Percentiles rank a stretch among this genome's conserved stretches.
phyloP scores from a whole-genome alignment of 768 basidiomycete species.

The Tephrocybe sp. region DNA sequence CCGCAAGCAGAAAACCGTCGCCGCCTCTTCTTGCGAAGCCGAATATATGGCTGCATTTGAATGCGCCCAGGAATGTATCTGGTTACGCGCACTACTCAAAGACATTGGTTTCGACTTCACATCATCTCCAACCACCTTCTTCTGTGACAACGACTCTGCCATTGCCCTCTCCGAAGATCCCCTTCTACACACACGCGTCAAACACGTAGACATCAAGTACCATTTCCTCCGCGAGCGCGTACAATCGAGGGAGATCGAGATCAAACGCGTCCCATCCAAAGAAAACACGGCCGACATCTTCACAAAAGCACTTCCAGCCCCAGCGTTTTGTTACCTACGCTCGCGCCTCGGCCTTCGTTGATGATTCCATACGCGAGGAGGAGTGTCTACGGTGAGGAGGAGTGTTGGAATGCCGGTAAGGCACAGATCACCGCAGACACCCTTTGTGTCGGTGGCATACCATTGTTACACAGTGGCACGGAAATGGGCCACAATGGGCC shows the following conservation, averaged over 20 bases:
- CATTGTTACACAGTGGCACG: no score
- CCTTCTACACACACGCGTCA: not conserved
- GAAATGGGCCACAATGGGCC: no score
- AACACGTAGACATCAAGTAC: not conserved
- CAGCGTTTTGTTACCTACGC: not conserved
- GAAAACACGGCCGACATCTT: conserved; percentile 2
- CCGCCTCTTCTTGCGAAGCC: conserved; percentile 29
- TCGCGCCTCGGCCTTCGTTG: not conserved
- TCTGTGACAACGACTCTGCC: conserved; percentile 32
- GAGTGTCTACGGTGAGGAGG: no score
- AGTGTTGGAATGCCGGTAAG: no score
- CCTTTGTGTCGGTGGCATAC: no score
- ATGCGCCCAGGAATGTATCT: not conserved
- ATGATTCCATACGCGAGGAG: not conserved
- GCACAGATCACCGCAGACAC: no score
- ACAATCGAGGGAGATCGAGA: not conserved
- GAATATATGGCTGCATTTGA: not conserved
- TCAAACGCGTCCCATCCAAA: not conserved
- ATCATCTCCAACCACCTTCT: conserved; percentile 6
- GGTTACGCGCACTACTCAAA: not conserved
- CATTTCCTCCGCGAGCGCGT: conserved; percentile 1
- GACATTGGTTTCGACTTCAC: conserved; percentile 8
- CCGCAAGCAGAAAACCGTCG: conserved; percentile 3
- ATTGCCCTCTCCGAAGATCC: conserved; percentile 31
- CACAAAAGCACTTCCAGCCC: not conserved